These are phyloP conservation scores for Erythrobasidium hasegawianum DNA, from an alignment of 1,284 basidiomycete genomes.

Conservation along the genomic window DNA sequence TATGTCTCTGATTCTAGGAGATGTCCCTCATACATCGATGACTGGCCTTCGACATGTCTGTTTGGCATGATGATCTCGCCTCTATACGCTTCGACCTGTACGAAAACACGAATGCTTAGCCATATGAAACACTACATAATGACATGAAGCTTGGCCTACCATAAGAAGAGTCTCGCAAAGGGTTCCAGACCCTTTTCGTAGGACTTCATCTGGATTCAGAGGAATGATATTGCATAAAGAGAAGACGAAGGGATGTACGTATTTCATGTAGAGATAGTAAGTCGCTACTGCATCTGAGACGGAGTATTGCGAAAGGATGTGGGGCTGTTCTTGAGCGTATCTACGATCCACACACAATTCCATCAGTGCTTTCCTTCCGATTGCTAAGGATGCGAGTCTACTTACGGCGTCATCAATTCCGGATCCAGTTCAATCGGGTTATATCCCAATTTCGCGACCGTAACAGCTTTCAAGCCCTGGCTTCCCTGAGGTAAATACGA, in stretches of 20 bases:
- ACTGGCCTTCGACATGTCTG: conserved; percentile 86
- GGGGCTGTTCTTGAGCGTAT: conserved; percentile 94
- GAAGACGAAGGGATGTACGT: conserved; percentile 99
- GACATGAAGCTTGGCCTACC: too few species aligned
- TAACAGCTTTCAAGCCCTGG: conserved; percentile 97
- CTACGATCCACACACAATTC: too few species aligned
- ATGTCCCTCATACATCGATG: conserved; percentile 93
- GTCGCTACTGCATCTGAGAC: conserved; percentile 99
- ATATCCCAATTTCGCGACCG: conserved; percentile 93
- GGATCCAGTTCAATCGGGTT: conserved; percentile 97
- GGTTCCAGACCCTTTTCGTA: conserved; percentile 93
- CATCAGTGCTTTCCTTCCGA: too few species aligned
- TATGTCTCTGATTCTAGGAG: conserved; percentile 97
- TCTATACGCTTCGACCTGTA: conserved; percentile 88
- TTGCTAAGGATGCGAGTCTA: too few species aligned
- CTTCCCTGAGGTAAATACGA: conserved; percentile 98
- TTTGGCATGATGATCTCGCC: conserved; percentile 97
- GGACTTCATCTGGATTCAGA: conserved; percentile 90
- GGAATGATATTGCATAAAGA: conserved; percentile 99
- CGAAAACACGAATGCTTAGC: too few species aligned
- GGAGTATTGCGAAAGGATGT: conserved; percentile 92
- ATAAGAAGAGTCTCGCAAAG: conserved; percentile 96
- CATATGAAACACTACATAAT: too few species aligned
- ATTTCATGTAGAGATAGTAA: conserved; percentile 99
- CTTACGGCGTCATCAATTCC: conserved; percentile 97